Base-by-base conservation (phyloP, 1,284 basidiomycete genomes). In the Cryptococcus sp. region DNA sequence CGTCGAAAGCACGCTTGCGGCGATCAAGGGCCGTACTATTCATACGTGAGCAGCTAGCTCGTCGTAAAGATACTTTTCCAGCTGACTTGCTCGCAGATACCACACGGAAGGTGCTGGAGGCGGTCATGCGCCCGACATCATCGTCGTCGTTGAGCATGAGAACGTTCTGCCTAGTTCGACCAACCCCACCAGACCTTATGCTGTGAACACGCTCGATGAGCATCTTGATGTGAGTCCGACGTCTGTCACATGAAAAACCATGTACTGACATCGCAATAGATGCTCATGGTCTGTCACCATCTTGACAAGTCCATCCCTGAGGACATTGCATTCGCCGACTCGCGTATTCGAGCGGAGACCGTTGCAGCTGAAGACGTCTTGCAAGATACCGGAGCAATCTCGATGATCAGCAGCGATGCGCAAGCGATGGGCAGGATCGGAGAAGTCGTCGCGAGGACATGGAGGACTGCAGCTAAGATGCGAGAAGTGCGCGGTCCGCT, bases 391-490 rank as follows among this genome's bases (percentile, higher is more conserved):
- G 96, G 96, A 1, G 93, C 95, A 1, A 97, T 99, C 48, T 88
- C 91, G 3, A 96, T 98, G 87, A 96, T 98, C 68, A 90, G 88
- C 63, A 93, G 90, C 4, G 95, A 99, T 76, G 90, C 92, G 1
- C 94, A 96, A 78, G 95, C 95, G 0, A 98, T 99, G 96, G 95
- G 96, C 17, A 85, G 93, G 13, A 93, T 99, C 11, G 96, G 93
- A 11, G 96, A 99, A 76, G 95, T 99, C 7, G 81, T 94, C 7
- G 85, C 88, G 43, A 82, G 96, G 43, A 97, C 96, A 0, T 99
- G 96, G 96, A 83, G 94, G 41, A 98, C 96, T 0, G 96, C 96
- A 17, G 90, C 89, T 76, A 99, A 99, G 82, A 90, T 99, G 90
- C 85, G 85, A 55, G 85, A 87, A 47, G 80, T 89, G 61, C 81